Base-by-base conservation (phyloP, 2,329 filamentous ascomycete species). In the Fusarium sp. region DNA sequence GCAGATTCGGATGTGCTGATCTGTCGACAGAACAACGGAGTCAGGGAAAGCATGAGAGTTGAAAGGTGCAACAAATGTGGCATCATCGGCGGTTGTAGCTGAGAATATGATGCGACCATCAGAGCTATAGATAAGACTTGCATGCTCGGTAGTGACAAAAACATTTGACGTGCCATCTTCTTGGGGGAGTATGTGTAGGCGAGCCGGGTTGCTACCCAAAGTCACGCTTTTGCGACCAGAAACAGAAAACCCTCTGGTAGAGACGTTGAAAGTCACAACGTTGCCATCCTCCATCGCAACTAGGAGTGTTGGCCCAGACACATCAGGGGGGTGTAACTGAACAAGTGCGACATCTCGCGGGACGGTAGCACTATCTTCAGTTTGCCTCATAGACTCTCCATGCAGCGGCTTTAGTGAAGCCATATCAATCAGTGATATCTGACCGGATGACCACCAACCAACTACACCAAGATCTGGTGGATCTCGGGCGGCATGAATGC, bases 101-200 rank as follows among this genome's bases (percentile, higher is more conserved):
- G 95, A 97, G 81, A 97, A 99, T 1, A 97, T 90, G 43, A 98
- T 91, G 24, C 95, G 88, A 1, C 92, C 93, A 77, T 98, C 94
- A 0, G 91, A 90, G 11, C 92, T 92, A 77, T 99, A 98, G 51
- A 99, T 97, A 58, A 99, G 82, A 69, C 93, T 98, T 1, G 96
- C 93, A 77, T 98, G 94, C 75, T 99, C 96, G 61, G 94, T 97
- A 0, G 94, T 97, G 1, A 94, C 94, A 78, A 99, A 97, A 1
- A 99, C 90, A 73, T 92, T 97, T 77, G 87, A 92, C 1, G 93
- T 82, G 1, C 87, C 88, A 50, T 90, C 83, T 1, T 84, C 84
- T 53, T 91, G 88, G 0, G 94, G 93, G 4, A 99, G 82, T 24
- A 92, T 85, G 63, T 95, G 92, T 74, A 99, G 90, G 16, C 89